phyloP scores from a whole-genome alignment of 2,329 filamentous ascomycete species.

The Penicillium sp. region DNA sequence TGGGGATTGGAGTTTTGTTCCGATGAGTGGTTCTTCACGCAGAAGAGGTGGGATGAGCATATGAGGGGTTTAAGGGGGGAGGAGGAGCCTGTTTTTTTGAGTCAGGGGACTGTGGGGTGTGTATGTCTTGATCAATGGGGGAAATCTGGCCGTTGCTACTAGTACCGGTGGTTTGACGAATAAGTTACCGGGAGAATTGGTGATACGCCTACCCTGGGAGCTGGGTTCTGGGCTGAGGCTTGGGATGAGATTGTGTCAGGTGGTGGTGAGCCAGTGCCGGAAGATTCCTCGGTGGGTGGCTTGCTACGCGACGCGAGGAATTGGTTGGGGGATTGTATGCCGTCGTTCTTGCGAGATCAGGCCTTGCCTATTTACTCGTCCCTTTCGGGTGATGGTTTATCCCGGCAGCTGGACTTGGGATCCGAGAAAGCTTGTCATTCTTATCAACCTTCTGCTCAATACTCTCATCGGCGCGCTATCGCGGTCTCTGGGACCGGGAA shows the following conservation, averaged over 20 bases:
- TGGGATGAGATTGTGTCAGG: slow-evolving; percentile 53
- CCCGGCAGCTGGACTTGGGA: not conserved
- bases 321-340: slow-evolving; percentile 20
- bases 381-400: not conserved
- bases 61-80: slow-evolving; percentile 54
- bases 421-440: slow-evolving; percentile 5
- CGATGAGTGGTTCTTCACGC: slow-evolving; percentile 74
- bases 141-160: slow-evolving; percentile 66
- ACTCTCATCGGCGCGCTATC: slow-evolving; percentile 39
- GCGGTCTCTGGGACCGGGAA: slow-evolving; percentile 81
- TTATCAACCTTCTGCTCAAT: slow-evolving; percentile 1
- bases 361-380: slow-evolving; percentile 2
- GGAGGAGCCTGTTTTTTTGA: slow-evolving; percentile 46
- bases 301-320: slow-evolving; percentile 5
- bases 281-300: not conserved
- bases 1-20: slow-evolving; percentile 68
- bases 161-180: slow-evolving; percentile 80
- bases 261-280: not conserved
- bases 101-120: slow-evolving; percentile 81
- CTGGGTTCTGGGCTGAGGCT: slow-evolving; percentile 87
- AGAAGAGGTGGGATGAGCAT: slow-evolving; percentile 77
- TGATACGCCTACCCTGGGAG: slow-evolving; percentile 79
- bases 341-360: slow-evolving; percentile 4
- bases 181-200: slow-evolving; percentile 80
- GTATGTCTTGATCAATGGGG: slow-evolving; percentile 78